A percentile compares a stretch with the other conserved stretches of the same genome.
Evolutionary conservation across 768 basidiomycete genomes (phyloP).

Genomic region (Bullera alba): DNA sequence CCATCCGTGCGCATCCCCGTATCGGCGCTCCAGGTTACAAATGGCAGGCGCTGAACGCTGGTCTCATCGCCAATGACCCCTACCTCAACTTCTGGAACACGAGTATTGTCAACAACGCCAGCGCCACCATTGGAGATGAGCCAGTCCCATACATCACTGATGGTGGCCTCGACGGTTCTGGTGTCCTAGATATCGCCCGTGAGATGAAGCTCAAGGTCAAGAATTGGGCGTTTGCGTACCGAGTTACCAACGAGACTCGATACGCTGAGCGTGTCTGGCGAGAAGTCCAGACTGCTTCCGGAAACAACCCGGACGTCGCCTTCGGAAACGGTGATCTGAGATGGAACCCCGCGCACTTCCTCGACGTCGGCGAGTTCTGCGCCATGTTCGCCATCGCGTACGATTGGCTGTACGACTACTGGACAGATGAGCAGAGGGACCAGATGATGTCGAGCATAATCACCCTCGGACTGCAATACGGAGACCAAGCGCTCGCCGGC

Average conservation of each 20-base stretch:
- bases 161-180: slow-evolving; percentile 59
- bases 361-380: slow-evolving; percentile 74
- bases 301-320: slow-evolving; percentile 54
- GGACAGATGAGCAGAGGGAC: slow-evolving; percentile 64
- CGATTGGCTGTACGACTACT: slow-evolving; percentile 88
- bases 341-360: slow-evolving; percentile 89
- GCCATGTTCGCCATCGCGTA: slow-evolving; percentile 88
- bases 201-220: slow-evolving; percentile 86
- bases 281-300: slow-evolving; percentile 73
- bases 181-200: slow-evolving; percentile 85
- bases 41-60: slow-evolving; percentile 68
- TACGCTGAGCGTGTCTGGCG: slow-evolving; percentile 80
- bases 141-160: slow-evolving; percentile 69
- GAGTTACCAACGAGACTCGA: slow-evolving; percentile 82
- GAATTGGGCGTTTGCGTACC: slow-evolving; percentile 82
- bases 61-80: slow-evolving; percentile 69
- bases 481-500: slow-evolving; percentile 54
- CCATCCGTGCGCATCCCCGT: slow-evolving; percentile 74
- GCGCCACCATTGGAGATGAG: slow-evolving; percentile 52
- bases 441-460: slow-evolving; percentile 67
- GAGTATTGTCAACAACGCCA: slow-evolving; percentile 83
- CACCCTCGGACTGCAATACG: slow-evolving; percentile 66
- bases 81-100: slow-evolving; percentile 85
- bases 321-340: slow-evolving; percentile 62
- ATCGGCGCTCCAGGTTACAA: slow-evolving; percentile 87